These are phyloP conservation scores for Penicillium sp. DNA, from an alignment of 2,329 filamentous ascomycete genomes.

Conservation along the genomic window DNA sequence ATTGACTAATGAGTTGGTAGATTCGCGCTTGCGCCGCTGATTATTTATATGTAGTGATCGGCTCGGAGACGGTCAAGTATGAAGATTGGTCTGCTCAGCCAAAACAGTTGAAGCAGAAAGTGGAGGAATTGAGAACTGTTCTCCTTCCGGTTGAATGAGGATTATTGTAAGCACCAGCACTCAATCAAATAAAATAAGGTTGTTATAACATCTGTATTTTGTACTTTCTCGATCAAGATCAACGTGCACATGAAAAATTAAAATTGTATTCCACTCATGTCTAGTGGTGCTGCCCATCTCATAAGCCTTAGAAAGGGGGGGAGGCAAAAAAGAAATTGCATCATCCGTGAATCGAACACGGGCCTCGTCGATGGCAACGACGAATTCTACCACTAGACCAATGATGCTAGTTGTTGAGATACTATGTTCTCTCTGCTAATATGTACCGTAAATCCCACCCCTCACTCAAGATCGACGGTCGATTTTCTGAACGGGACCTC, in stretches of 20 bases:
- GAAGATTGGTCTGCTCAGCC: conserved; percentile 34
- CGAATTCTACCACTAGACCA: conserved; percentile 44
- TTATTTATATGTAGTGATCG: conserved; percentile 32
- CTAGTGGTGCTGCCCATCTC: too few species aligned
- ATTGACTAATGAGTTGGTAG: conserved; percentile 17
- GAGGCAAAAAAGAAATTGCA: conserved; percentile 25
- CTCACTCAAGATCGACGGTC: not conserved
- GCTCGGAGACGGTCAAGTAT: conserved; percentile 24
- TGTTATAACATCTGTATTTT: too few species aligned
- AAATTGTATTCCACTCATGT: too few species aligned
- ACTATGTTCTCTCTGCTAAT: too few species aligned
- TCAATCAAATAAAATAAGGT: too few species aligned
- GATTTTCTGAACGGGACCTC: not conserved
- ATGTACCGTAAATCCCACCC: too few species aligned
- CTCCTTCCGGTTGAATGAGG: not conserved
- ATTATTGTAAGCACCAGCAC: not conserved
- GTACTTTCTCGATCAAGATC: too few species aligned
- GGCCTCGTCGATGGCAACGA: conserved; percentile 44
- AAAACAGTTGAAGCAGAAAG: conserved; percentile 29
- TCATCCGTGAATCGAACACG: conserved; percentile 45
- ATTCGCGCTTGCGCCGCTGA: conserved; percentile 33
- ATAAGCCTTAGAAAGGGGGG: too few species aligned
- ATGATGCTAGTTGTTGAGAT: conserved; percentile 36
- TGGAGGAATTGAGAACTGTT: conserved; percentile 23
- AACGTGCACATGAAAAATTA: too few species aligned